Conservation (phyloP, 352 stramenopile species). For the Globisporangium spinosum region DNA sequence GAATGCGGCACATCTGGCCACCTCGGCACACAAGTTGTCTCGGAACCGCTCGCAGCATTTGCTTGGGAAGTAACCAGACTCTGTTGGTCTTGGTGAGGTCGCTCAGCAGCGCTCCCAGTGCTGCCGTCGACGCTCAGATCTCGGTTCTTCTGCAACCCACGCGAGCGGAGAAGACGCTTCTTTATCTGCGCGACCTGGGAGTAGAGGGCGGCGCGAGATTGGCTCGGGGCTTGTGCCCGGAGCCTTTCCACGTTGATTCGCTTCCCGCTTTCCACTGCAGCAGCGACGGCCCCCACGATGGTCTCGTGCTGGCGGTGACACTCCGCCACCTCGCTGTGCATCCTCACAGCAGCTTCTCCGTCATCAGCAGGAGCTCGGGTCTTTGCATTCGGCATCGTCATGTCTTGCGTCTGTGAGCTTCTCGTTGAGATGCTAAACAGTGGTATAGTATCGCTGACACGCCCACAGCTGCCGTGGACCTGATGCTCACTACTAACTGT, state of each 20-base stretch:
- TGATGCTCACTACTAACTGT: too few species aligned
- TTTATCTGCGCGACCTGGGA: background rate
- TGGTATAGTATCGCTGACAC: too few species aligned
- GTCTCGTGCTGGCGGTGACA: background rate
- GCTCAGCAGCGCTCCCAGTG: background rate
- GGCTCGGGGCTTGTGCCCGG: background rate
- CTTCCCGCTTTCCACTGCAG: background rate
- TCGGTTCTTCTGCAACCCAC: background rate
- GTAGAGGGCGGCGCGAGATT: background rate
- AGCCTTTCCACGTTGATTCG: background rate
- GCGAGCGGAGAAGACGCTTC: background rate
- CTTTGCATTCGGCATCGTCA: too few species aligned
- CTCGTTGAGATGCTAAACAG: too few species aligned
- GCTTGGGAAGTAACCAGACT: background rate
- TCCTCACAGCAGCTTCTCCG: background rate
- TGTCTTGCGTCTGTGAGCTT: too few species aligned
- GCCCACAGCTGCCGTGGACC: too few species aligned
- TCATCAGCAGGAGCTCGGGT: too few species aligned
- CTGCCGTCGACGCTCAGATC: background rate
- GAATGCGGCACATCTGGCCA: background rate
- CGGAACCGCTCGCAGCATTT: background rate
- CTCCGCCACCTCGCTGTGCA: background rate
- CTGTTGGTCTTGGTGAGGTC: background rate
- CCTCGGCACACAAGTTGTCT: background rate
- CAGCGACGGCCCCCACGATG: background rate